Evolutionary conservation across 257 asterid genomes (phyloP), one percentile per base, ranked within the genome.

Genomic region (Lycium ferocissimum): DNA sequence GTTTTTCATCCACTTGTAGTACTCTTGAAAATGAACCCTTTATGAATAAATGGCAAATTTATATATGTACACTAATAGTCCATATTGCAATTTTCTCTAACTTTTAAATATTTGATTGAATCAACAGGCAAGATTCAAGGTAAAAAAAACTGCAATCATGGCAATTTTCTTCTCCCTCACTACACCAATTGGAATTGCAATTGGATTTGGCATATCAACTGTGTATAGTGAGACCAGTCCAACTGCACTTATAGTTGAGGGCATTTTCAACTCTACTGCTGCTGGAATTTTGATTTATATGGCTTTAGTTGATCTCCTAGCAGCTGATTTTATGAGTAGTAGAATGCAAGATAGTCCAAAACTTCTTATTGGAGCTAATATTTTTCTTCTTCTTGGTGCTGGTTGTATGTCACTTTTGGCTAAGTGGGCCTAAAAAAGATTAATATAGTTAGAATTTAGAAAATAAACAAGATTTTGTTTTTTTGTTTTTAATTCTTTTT

Each of bases 231-330:
- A 67, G 20, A 85, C 20, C 2, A 80, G 87, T 37, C 79, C 84
- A 2, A 79, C 12, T 3, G 87, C 84, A 9, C 84, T 85, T 5
- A 79, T 85, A 9, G 73, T 85, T 26, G 87, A 85, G 40, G 87
- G 87, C 2, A 56, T 66, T 66, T 85, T 85, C n/a, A 85, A 85
- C 18, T 85, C 87, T 20, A 72, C 80, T 2, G 82, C 87, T 33
- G 84, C 87, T 14, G 87, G 87, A 7, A 85, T 85, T 61, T 63
- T 85, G 62, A 80, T 85, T 33, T 85, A 85, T 38, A 85, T 85
- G 87, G 84, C 87, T 45, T 71, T 85, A 38, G 87, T 85, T n/a
- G 87, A 85, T 45, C 71, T 85, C 6, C 65, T 85, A 6, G 87
- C 87, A 10, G 81, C 81, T 38, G 87, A 85, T 79, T 85, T 85